These are phyloP conservation scores for Lasiodiplodia hormozganensis DNA, from an alignment of 2,329 filamentous ascomycete species.

Conservation along the genomic window DNA sequence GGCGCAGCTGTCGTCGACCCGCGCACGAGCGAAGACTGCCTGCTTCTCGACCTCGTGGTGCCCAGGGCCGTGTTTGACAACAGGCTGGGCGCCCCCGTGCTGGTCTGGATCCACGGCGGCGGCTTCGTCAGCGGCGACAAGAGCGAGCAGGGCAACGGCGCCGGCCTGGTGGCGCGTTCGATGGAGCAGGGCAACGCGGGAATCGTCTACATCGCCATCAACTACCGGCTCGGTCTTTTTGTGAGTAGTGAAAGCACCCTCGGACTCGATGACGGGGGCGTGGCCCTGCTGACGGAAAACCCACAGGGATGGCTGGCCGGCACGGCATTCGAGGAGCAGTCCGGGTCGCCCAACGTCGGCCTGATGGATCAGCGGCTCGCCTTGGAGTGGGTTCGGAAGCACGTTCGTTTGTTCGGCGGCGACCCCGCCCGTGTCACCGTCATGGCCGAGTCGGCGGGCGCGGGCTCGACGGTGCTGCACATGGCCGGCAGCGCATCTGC, in stretches of 20 bases:
- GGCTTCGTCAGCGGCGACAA: constrained; percentile 11
- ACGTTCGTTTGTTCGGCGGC: constrained; percentile 4
- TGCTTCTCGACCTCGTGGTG: background rate
- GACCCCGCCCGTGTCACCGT: background rate
- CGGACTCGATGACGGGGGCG: background rate
- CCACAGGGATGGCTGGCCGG: background rate
- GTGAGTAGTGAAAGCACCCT: background rate
- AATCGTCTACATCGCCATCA: background rate
- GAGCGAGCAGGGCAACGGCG: background rate
- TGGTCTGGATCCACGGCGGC: constrained; percentile 7
- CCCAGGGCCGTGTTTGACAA: background rate
- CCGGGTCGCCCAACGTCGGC: background rate
- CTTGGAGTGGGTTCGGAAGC: background rate
- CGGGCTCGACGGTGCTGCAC: background rate
- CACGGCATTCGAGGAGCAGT: background rate
- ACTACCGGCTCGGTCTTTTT: constrained; percentile 6
- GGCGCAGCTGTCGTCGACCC: background rate
- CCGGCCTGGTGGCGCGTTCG: constrained; percentile 1
- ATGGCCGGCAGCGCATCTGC: background rate
- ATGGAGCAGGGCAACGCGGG: constrained; percentile 1
- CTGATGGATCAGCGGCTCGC: constrained; percentile 5
- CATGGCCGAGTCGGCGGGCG: constrained; percentile 9
- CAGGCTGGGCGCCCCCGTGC: background rate
- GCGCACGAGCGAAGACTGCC: constrained; percentile 11
- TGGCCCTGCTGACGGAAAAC: background rate